Conservation (phyloP, 352 stramenopile genomes). For the Phytophthora fragariae region DNA sequence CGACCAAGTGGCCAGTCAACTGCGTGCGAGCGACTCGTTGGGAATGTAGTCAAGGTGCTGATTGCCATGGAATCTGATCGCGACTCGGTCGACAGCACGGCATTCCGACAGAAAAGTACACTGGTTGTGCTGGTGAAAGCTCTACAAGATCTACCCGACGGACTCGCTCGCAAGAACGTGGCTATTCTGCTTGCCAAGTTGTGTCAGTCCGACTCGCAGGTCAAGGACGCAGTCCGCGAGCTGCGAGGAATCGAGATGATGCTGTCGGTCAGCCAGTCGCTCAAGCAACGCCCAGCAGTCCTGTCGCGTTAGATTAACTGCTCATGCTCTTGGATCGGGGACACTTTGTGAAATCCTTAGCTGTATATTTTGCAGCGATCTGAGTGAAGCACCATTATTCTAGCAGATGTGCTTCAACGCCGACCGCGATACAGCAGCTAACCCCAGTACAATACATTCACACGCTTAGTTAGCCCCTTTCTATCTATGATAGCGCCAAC, state of each 20-base stretch:
- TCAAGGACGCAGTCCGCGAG: constrained; percentile 66
- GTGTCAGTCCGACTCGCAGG: constrained; percentile 51
- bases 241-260: constrained; percentile 87
- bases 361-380: constrained; percentile 25
- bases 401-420: constrained; percentile 70
- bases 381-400: constrained; percentile 36
- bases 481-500: too few species aligned
- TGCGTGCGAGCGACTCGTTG: constrained; percentile 59
- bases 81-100: constrained; percentile 10
- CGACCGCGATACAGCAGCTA: constrained; percentile 79
- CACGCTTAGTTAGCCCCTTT: not conserved
- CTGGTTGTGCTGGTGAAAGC: constrained; percentile 52
- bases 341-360: constrained; percentile 3
- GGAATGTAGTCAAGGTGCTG: constrained; percentile 75
- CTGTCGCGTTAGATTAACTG: constrained; percentile 7
- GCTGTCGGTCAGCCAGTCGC: constrained; percentile 65
- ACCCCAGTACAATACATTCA: constrained; percentile 6
- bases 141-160: constrained; percentile 56
- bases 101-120: constrained; percentile 39
- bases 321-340: not conserved
- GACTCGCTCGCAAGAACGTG: constrained; percentile 75
- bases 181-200: constrained; percentile 79
- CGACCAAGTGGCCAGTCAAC: constrained; percentile 21
- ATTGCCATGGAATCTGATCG: constrained; percentile 54
- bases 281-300: constrained; percentile 29